Conservation (phyloP, 495 filamentous ascomycete genomes). For the Barbatosphaeria neglecta region DNA sequence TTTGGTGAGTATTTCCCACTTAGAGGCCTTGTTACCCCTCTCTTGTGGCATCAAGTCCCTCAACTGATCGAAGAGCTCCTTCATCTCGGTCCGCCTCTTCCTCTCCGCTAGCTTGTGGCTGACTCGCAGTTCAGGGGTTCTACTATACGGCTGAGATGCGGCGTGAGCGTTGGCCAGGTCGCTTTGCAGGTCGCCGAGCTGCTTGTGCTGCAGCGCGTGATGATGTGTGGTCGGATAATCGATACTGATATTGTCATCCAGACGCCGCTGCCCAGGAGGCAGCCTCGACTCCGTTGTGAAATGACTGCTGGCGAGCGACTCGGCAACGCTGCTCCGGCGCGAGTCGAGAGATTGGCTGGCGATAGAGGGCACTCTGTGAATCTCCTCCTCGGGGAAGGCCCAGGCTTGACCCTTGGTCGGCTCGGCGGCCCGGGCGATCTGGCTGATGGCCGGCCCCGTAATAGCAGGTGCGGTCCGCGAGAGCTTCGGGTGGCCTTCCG, state of each 20-base stretch:
- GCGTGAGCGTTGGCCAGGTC: constrained; percentile 42
- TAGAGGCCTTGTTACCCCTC: constrained; percentile 87
- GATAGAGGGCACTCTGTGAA: constrained; percentile 30
- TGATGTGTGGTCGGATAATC: constrained; percentile 48
- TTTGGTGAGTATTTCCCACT: constrained; percentile 98
- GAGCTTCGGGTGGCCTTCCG: constrained; percentile 36
- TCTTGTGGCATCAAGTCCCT: constrained; percentile 72
- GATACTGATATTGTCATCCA: constrained; percentile 39
- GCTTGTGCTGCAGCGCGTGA: constrained; percentile 65
- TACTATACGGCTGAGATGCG: constrained; percentile 69
- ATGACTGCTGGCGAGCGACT: constrained; percentile 61
- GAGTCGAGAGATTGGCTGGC: constrained; percentile 49
- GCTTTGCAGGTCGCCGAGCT: constrained; percentile 52
- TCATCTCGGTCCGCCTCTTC: constrained; percentile 96
- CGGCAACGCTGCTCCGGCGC: constrained; percentile 59
- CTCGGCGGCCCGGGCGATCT: constrained; percentile 67
- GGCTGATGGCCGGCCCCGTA: constrained; percentile 62
- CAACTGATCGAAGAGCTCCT: constrained; percentile 84
- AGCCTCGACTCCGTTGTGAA: constrained; percentile 59
- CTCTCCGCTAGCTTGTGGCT: constrained; percentile 95
- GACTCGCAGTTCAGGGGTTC: constrained; percentile 87
- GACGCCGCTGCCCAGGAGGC: constrained; percentile 57
- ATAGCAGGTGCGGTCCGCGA: constrained; percentile 60
- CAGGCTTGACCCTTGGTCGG: constrained; percentile 74
- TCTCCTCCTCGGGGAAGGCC: constrained; percentile 70